Evolutionary conservation across 352 stramenopile genomes (phyloP), one percentile per base, ranked within the genome.

Genomic region (Phytophthora pisi): DNA sequence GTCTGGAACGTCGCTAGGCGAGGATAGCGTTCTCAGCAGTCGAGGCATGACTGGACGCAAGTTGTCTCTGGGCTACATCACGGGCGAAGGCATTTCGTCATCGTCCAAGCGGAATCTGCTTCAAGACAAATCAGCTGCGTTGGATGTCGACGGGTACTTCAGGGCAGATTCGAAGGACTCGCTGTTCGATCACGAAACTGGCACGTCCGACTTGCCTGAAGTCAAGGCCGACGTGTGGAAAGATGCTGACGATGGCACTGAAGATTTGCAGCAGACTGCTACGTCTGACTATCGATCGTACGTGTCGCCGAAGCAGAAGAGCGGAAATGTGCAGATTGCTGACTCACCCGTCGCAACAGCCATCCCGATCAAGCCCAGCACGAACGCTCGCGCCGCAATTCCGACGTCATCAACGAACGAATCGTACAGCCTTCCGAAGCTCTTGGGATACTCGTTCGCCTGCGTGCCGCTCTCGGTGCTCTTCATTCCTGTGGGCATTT

Each of bases 91-190:
- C 9, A 70, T 79, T 31, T 79, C 70, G 8, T 77, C 75, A 11
- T 54, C 74, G 9, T 74, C 71, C 10, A 80, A 79, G 51, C 49
- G 49, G 13, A 59, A 67, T 11, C 59, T 79, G 20, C 46, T 74
- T 49, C 49, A 75, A 23, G 55, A 79, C 9, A 66, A 68, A 24
- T 68, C 62, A 31, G 57, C 50, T 9, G 56, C 66, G 16, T 70
- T 79, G 50, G 78, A 89, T 55, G 56, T 81, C 7, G 79, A 89
- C 58, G 68, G 57, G 4, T 73, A 80, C 42, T 80, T 74, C 53
- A 78, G 70, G n/a, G 69, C 75, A 16, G 66, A 89, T 46, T 90
- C 81, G 36, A 88, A 88, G 57, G 79, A 90, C 49, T 86, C 72
- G 51, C 49, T 79, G 3, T 82, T 85, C 45, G 66, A 86, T 45